Evolutionary conservation across 1,139 yeast species (phyloP).

Genomic region (Magnusiomyces magnusii): DNA sequence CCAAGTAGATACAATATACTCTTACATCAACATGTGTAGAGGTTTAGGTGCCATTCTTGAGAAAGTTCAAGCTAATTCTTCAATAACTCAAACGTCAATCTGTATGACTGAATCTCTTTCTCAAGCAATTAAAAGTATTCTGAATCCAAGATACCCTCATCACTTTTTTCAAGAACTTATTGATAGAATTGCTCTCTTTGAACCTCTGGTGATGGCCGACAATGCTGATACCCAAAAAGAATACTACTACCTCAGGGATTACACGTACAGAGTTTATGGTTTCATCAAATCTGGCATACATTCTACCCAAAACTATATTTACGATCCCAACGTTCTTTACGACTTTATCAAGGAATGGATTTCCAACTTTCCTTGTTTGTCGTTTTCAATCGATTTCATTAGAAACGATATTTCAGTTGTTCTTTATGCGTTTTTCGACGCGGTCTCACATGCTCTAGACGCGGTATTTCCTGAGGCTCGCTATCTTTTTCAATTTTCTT

Average conservation of each 20-base stretch:
- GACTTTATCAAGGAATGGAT: conserved; percentile 27
- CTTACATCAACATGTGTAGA: conserved; percentile 27
- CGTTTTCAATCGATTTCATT: conserved; percentile 18
- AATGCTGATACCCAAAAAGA: conserved; percentile 14
- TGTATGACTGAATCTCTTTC: conserved; percentile 29
- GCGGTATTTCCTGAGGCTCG: conserved; percentile 37
- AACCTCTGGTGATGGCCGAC: conserved; percentile 11
- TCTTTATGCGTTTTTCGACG: conserved; percentile 33
- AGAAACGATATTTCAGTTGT: conserved; percentile 17
- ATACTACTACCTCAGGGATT: conserved; percentile 20
- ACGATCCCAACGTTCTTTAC: conserved; percentile 23
- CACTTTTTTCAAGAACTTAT: conserved; percentile 31
- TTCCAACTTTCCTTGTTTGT: conserved; percentile 26
- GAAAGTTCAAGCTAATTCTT: conserved; percentile 21
- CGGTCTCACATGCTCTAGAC: conserved; percentile 29
- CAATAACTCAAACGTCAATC: conserved; percentile 26
- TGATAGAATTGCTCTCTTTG: conserved; percentile 21
- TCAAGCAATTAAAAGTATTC: conserved; percentile 31
- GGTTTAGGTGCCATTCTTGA: conserved; percentile 31
- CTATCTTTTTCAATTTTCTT: conserved; percentile 35
- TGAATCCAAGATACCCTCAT: conserved; percentile 34
- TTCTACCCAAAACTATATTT: conserved; percentile 1
- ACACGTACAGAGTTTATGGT: conserved; percentile 18
- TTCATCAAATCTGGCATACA: conserved; percentile 17
- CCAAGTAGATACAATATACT: conserved; percentile 26